Base-by-base conservation (phyloP, 208 protist species). In the Crithidia acanthocephali region DNA sequence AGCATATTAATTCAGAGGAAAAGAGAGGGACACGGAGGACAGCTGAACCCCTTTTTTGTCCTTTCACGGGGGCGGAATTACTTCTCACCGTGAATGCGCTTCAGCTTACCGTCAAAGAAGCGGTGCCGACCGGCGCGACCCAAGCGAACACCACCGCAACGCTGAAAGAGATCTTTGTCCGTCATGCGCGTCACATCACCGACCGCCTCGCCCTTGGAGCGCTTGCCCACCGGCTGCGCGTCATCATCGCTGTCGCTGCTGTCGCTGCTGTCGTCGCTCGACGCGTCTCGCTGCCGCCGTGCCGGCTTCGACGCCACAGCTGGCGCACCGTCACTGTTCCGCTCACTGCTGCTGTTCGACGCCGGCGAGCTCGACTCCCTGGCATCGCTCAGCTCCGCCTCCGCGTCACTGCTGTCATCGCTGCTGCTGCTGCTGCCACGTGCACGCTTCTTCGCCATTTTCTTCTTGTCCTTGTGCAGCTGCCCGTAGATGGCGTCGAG, bases 101-200 rank as follows among this genome's bases (percentile, higher is more conserved):
- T 73, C 13, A 96, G 80, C 76, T 96, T 96, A 0, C 91, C 91
- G 42, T 93, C 84, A 71, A 96, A 96, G 76, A 91, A 89, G 44
- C 91, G 86, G 68, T 96, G 91, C 11, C 91, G 84, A 32, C 91
- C 91, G 3, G 86, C 87, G 22, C 91, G 84, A 3, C 91, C 91
- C 22, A 96, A 80, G 13, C 91, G 88, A 33, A 96, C 91, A 5
- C 91, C 91, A 27, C 88, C 88, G 55, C 91, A 96, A 5, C 81
- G 72, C 64, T 68, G 50, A 48, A 96, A 83, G 30, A 96, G 81
- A 35, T 92, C 87, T 13, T 68, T 80, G 71, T 96, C 91, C 1
- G 72, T 80, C 76, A 94, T 68, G n/a, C 66, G 77, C 42, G 76
- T 88, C 33, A 87, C 77, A 28, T 86, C 78, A 18, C 42, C 55